A percentile compares a stretch with the other conserved stretches of the same genome.
Conservation (phyloP, 2,329 filamentous ascomycete genomes). For the Trichoderma sp. region DNA sequence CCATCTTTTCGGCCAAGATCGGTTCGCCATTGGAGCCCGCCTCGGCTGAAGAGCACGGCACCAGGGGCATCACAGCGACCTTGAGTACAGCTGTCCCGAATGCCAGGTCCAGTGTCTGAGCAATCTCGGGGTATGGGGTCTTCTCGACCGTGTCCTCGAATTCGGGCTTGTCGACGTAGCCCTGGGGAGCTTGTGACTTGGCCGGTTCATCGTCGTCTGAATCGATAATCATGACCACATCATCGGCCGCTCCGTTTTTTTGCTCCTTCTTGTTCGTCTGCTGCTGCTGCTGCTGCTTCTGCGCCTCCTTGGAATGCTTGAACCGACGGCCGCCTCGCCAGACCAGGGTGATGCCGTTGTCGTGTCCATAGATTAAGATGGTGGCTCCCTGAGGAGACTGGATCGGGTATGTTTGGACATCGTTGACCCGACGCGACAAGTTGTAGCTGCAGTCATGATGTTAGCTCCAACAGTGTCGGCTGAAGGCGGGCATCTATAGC, state of each 20-base stretch:
- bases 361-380: conserved; percentile 64
- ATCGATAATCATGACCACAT: conserved; percentile 64
- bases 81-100: conserved; percentile 59
- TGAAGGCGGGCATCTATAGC: not conserved
- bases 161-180: conserved; percentile 57
- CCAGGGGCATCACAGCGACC: conserved; percentile 58
- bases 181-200: conserved; percentile 38
- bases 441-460: conserved; percentile 56
- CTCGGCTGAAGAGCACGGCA: conserved; percentile 48
- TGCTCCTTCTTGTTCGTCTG: conserved; percentile 44
- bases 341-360: conserved; percentile 61
- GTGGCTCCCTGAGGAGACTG: conserved; percentile 65
- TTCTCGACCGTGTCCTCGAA: conserved; percentile 59
- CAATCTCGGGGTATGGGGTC: conserved; percentile 55
- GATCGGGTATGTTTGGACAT: conserved; percentile 63
- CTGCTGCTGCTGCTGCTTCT: conserved; percentile 16
- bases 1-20: conserved; percentile 58
- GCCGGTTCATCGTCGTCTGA: conserved; percentile 60
- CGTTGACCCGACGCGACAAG: conserved; percentile 58
- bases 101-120: conserved; percentile 63
- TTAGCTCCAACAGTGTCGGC: not conserved
- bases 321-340: conserved; percentile 67
- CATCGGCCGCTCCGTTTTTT: conserved; percentile 55
- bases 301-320: conserved; percentile 48
- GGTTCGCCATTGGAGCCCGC: conserved; percentile 53